These are phyloP conservation scores for Lactifluus piperatus DNA, from an alignment of 768 basidiomycete genomes.

Conservation along the genomic window DNA sequence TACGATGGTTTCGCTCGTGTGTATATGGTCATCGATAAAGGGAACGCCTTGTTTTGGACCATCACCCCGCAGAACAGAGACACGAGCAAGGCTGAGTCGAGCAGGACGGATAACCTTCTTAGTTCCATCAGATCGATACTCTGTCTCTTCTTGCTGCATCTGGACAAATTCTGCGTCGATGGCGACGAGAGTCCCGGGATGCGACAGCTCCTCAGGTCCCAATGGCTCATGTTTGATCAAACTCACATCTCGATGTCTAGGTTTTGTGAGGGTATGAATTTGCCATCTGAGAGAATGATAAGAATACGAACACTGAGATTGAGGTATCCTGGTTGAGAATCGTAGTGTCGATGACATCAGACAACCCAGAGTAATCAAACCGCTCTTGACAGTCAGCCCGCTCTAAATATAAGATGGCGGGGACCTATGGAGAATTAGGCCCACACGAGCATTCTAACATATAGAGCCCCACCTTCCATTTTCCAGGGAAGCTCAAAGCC, in stretches of 20 bases:
- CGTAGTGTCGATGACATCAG: slow-evolving; percentile 55
- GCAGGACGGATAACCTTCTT: slow-evolving; percentile 90
- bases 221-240: slow-evolving; percentile 76
- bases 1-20: slow-evolving; percentile 90
- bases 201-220: slow-evolving; percentile 66
- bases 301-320: slow-evolving; percentile 59
- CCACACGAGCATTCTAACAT: not conserved
- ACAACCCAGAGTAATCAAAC: slow-evolving; percentile 59
- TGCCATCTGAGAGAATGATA: not conserved
- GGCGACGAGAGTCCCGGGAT: slow-evolving; percentile 78
- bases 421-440: slow-evolving; percentile 41
- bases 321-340: slow-evolving; percentile 84
- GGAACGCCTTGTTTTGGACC: slow-evolving; percentile 75
- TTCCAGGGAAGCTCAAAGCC: slow-evolving; percentile 77
- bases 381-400: slow-evolving; percentile 49
- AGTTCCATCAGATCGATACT: slow-evolving; percentile 89
- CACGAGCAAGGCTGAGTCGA: slow-evolving; percentile 85
- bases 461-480: slow-evolving; percentile 70
- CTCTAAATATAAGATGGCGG: slow-evolving; percentile 86
- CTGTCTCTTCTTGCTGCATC: slow-evolving; percentile 97
- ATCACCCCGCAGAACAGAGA: slow-evolving; percentile 86
- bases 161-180: slow-evolving; percentile 98
- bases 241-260: slow-evolving; percentile 64
- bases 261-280: not conserved
- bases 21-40: slow-evolving; percentile 97